Base-by-base conservation (phyloP, 306 rosid species). In the Acacia crassicarpa region DNA sequence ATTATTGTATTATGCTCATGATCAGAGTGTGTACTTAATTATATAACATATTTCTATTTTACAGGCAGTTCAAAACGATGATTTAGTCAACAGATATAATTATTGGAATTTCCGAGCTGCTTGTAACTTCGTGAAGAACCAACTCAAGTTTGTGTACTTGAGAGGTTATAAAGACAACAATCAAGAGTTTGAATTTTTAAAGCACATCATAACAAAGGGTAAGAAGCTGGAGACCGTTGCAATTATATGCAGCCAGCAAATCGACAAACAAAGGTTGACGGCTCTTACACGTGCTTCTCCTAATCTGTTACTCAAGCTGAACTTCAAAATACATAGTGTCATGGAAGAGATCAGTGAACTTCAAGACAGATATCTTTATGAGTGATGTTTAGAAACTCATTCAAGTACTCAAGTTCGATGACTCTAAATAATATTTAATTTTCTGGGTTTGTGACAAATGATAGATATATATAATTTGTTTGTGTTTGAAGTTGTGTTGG, bases 121-220 rank as follows among this genome's bases (percentile, higher is more conserved):
- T 25, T 61, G 67, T 25, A 1, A 45, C 2, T 23, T 45, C 27
- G 56, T 77, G 8, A 4, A 10, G 11, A 43, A 83, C 35, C 63
- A 70, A 45, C 10, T 83, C 2, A 83, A 83, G 82, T 77, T 20
- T 12, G 78, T 83, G 2, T 8, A 15, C 58, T 46, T 83, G 15
- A 83, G 48, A 15, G 75, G 78, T 1, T 83, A 61, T 1, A 70
- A n/a, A 35, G 82, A 81, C 8, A 25, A 23, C 8, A 53, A 35
- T 8, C 48, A 61, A 61, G 85, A 83, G 63, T n/a, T 83, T 4
- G 74, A 71, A 35, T 77, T 83, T 38, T 45, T 35, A 0, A 71
- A 48, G 35, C 32, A 70, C 46, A 32, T 77, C 3, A 72, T 83
- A 16, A 40, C 78, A 59, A 59, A 66, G 25, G 78, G 74, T 2